Conservation (phyloP, 2,329 filamentous ascomycete genomes). For the Aspergillus nomiae region DNA sequence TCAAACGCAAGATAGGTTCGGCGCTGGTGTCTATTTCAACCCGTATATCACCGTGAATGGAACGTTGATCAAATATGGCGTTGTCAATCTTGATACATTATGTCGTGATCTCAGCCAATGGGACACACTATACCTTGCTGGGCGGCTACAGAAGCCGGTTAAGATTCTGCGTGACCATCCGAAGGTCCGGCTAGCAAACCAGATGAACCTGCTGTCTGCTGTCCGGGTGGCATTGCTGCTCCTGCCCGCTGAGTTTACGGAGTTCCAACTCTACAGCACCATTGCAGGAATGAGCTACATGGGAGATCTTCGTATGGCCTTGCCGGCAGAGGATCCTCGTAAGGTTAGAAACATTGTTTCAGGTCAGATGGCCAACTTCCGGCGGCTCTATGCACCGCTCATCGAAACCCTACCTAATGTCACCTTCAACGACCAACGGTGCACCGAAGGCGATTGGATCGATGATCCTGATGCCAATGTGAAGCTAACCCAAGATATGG, state of each 20-base stretch:
- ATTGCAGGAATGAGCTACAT: conserved; percentile 93
- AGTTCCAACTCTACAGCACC: conserved; percentile 83
- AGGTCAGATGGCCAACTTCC: conserved; percentile 88
- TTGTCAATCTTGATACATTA: conserved; percentile 89
- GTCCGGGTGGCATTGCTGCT: conserved; percentile 86
- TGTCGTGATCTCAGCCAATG: conserved; percentile 84
- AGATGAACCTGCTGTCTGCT: conserved; percentile 91
- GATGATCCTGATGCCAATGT: conserved; percentile 66
- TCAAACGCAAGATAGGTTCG: conserved; percentile 80
- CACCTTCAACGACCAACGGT: conserved; percentile 68
- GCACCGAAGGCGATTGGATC: conserved; percentile 62
- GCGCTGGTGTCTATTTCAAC: conserved; percentile 97
- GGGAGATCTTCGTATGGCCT: conserved; percentile 91
- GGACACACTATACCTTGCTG: conserved; percentile 95
- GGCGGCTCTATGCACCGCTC: conserved; percentile 84
- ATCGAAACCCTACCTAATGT: conserved; percentile 90
- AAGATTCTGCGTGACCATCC: conserved; percentile 96
- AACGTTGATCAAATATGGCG: conserved; percentile 95
- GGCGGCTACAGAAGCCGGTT: conserved; percentile 93
- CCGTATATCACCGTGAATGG: conserved; percentile 94
- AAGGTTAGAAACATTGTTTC: conserved; percentile 95
- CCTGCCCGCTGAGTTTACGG: conserved; percentile 80
- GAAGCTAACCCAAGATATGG: conserved; percentile 83
- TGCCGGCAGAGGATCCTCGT: conserved; percentile 84
- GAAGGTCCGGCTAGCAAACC: conserved; percentile 87